Evolutionary conservation across 2,329 filamentous ascomycete genomes (phyloP), one percentile per base, ranked within the genome.

Genomic region (Colletotrichum chrysophilum): DNA sequence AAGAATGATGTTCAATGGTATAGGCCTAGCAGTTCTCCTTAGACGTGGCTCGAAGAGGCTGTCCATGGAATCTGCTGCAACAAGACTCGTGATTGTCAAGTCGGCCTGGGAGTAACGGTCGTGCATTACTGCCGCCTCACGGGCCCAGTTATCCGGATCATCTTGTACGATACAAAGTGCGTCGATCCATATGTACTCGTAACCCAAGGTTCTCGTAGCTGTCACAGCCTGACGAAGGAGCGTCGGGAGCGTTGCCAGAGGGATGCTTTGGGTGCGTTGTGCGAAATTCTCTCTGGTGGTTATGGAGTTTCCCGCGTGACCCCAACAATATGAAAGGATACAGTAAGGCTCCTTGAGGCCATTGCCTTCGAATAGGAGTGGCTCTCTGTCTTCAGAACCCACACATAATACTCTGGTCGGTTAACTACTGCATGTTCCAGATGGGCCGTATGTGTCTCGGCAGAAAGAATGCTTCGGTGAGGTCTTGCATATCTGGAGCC

Each of bases 131-230:
- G 60, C 18, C n/a, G 60, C 60, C 14, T 43, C 60, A 18, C 60
- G 30, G 13, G 60, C 60, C 34, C 60, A 43, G 12, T 64, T 34
- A 26, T 43, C 21, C 13, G 8, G 4, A 14, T 64, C 60, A 24
- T 64, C 60, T 26, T 64, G 60, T 16, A 64, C 28, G 7, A 64
- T 64, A 7, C 60, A 64, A 26, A 64, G 60, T 34, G 60, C 60
- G 4, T 64, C 60, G 10, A 43, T 38, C 34, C 60, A 64, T 1
- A 64, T 9, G n/a, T 64, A 64, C n/a, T 43, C 1, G 34, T 36
- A 64, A 0, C 32, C 34, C 0, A 64, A 26, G 2, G n/a, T 3
- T 38, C 60, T 43, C 13, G 60, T 12, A 14, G 13, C 60, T 26
- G 4, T 0, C 5, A 43, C 2, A 12, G 60, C 60, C 34, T 64